Evolutionary conservation across 331 rosid genomes (phyloP).

Genomic region (Malus hybrid): DNA sequence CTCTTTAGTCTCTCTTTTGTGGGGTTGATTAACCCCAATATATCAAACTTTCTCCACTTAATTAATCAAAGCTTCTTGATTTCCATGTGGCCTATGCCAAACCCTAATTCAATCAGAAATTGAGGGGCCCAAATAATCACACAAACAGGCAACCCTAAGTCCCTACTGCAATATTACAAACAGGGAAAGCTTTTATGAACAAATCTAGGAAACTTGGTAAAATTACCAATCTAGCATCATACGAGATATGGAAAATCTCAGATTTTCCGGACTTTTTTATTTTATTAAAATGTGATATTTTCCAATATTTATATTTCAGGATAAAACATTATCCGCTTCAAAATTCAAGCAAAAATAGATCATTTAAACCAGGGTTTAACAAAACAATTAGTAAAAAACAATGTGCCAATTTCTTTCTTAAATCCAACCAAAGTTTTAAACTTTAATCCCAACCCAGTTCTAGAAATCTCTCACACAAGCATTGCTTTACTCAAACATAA

Average conservation of each 20-base stretch:
- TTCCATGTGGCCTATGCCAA: neutral
- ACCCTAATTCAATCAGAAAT: neutral
- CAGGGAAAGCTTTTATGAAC: neutral
- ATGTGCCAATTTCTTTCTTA: neutral
- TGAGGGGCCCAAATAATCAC: neutral
- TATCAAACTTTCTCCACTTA: neutral
- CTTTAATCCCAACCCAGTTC: neutral
- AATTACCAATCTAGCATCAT: neutral
- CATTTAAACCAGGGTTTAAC: neutral
- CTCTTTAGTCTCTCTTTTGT: neutral
- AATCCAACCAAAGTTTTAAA: neutral
- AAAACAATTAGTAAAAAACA: neutral
- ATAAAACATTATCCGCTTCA: neutral
- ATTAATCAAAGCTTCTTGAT: neutral
- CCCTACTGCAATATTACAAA: neutral
- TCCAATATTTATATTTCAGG: neutral
- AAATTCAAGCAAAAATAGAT: conserved; percentile 11
- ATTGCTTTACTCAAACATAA: neutral
- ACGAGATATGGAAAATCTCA: neutral
- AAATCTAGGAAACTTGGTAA: neutral
- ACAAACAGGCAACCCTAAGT: neutral
- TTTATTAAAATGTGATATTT: neutral
- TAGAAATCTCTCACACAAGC: neutral
- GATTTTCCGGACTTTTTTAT: neutral
- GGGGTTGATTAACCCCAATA: neutral